Conservation (phyloP, 2,329 filamentous ascomycete species). For the Trichoderma gracile region DNA sequence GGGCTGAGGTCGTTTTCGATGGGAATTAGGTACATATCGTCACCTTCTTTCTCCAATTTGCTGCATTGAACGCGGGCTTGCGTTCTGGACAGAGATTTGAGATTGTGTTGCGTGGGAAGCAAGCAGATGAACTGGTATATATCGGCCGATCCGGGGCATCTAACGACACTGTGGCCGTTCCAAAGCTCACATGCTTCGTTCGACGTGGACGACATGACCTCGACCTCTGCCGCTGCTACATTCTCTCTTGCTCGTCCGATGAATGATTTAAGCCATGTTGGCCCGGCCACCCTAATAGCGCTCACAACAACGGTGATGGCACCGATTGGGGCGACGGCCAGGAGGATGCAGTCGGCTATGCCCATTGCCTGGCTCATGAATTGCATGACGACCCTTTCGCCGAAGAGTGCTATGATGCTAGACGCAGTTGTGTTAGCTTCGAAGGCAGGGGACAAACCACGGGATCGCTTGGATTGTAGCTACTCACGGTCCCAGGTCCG, state of each 20-base stretch:
- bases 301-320: conserved; percentile 47
- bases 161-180: conserved; percentile 42
- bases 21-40: too few relatives aligned
- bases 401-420: conserved; percentile 40
- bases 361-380: conserved; percentile 48
- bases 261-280: conserved; percentile 44
- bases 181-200: conserved; percentile 48
- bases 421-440: background rate
- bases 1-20: too few relatives aligned
- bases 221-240: conserved; percentile 42
- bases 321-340: conserved; percentile 49
- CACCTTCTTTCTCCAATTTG: too few relatives aligned
- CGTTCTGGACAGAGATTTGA: background rate
- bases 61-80: background rate
- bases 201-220: conserved; percentile 50
- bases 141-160: conserved; percentile 27
- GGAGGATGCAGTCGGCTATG: conserved; percentile 46
- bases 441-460: too few relatives aligned
- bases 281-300: conserved; percentile 49
- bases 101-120: background rate
- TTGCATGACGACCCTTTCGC: conserved; percentile 50
- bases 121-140: conserved; percentile 30
- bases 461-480: background rate
- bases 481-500: conserved; percentile 28
- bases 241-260: conserved; percentile 49